Conservation (phyloP, 352 stramenopile genomes). For the Vaucheria bursata region DNA sequence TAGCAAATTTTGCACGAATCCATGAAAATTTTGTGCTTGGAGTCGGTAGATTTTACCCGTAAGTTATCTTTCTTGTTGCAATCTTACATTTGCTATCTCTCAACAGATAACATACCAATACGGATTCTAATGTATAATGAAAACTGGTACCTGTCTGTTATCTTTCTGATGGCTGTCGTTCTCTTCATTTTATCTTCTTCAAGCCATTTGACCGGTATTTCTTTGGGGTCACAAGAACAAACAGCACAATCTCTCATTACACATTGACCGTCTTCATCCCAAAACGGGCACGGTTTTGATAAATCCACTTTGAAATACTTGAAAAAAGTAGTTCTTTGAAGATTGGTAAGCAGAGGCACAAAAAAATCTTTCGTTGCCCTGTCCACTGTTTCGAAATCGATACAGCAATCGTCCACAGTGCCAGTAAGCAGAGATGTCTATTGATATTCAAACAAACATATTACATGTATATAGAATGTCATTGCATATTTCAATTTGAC, state of each 20-base stretch:
- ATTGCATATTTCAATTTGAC: no score
- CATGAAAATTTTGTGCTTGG: no score
- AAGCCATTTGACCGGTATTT: constrained; percentile 69
- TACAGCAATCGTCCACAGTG: constrained; percentile 47
- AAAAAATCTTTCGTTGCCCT: constrained; percentile 36
- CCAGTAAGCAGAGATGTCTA: constrained; percentile 44
- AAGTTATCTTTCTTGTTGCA: no score
- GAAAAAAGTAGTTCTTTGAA: constrained; percentile 63
- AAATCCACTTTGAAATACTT: constrained; percentile 84
- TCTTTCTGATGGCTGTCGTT: background rate
- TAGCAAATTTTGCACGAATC: no score
- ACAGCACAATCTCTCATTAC: constrained; percentile 73
- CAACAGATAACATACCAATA: no score
- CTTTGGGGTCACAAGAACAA: constrained; percentile 69
- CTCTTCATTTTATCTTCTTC: constrained; percentile 30
- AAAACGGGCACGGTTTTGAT: constrained; percentile 73
- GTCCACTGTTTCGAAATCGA: constrained; percentile 48
- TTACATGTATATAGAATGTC: no score
- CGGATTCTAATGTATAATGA: no score
- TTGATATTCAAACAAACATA: background rate
- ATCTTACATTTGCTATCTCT: no score
- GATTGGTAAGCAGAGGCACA: constrained; percentile 37
- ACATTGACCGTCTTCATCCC: constrained; percentile 78
- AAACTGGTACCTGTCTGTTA: constrained; percentile 3
- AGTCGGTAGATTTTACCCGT: no score